Conservation (phyloP, 2,329 filamentous ascomycete species). For the Sclerotinia trifoliorum region DNA sequence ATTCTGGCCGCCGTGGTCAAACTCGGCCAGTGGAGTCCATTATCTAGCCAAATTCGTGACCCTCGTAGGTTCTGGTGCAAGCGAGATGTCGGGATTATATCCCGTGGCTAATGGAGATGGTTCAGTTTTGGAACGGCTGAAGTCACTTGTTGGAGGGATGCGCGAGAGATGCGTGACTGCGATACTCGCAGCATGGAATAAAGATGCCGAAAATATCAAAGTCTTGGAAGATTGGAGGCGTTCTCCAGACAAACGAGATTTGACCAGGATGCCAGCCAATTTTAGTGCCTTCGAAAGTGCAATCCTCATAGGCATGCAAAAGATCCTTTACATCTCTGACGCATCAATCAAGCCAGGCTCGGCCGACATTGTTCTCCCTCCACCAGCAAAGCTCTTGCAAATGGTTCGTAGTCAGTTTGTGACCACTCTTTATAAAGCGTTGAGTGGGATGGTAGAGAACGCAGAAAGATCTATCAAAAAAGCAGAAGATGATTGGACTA, state of each 20-base stretch:
- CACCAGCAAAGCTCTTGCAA: conserved; percentile 81
- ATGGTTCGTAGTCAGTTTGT: conserved; percentile 92
- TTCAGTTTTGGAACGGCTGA: conserved; percentile 69
- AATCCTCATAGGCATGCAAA: conserved; percentile 84
- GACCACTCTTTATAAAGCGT: conserved; percentile 85
- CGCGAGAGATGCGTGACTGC: conserved; percentile 84
- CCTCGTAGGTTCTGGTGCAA: conserved; percentile 81
- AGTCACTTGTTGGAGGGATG: conserved; percentile 69
- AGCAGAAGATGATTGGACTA: conserved; percentile 44
- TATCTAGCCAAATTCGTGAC: conserved; percentile 81
- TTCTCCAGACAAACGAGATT: conserved; percentile 74
- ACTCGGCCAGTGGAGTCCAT: conserved; percentile 86
- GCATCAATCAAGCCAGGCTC: conserved; percentile 64
- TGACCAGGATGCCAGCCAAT: conserved; percentile 85
- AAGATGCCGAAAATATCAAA: conserved; percentile 89
- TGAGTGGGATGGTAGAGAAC: conserved; percentile 96
- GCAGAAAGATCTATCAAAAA: conserved; percentile 73
- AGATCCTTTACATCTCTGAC: conserved; percentile 90
- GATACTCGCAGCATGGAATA: conserved; percentile 87
- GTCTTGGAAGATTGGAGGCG: conserved; percentile 92
- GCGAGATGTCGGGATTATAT: conserved; percentile 75
- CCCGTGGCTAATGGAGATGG: conserved; percentile 58
- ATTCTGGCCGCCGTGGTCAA: conserved; percentile 93
- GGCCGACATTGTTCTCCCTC: conserved; percentile 77
- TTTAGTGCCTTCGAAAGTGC: conserved; percentile 85